Conservation (phyloP, 768 basidiomycete species). For the Psilocybe cyanescens region DNA sequence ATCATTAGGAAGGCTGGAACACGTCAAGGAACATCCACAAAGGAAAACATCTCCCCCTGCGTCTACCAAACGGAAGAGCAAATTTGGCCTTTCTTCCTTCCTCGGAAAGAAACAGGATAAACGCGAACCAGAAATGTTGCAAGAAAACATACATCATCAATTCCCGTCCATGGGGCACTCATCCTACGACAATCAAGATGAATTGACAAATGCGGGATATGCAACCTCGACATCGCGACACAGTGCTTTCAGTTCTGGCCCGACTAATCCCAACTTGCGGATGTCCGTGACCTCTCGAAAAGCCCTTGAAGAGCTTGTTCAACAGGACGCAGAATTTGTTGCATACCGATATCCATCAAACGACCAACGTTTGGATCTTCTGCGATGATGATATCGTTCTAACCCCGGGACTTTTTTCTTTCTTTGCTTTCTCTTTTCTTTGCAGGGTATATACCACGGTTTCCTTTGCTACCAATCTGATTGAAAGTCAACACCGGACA, state of each 20-base stretch:
- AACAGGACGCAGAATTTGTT: conserved; percentile 84
- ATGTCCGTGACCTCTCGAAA: conserved; percentile 71
- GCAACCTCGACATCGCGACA: conserved; percentile 54
- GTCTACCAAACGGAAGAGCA: conserved; percentile 68
- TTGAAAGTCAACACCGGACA: conserved; percentile 19
- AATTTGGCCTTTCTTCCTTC: conserved; percentile 68
- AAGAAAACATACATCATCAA: conserved; percentile 43
- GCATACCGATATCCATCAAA: conserved; percentile 87
- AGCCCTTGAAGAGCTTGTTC: conserved; percentile 77
- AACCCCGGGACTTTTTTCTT: conserved; percentile 5
- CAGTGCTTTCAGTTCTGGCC: conserved; percentile 46
- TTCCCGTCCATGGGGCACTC: conserved; percentile 53
- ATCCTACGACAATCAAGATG: conserved; percentile 54
- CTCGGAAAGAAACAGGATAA: conserved; percentile 57
- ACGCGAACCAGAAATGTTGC: conserved; percentile 34
- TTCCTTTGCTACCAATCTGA: conserved; percentile 22
- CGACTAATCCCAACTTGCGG: conserved; percentile 42
- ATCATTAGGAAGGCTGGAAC: conserved; percentile 53
- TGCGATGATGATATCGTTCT: conserved; percentile 35
- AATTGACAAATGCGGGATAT: conserved; percentile 46
- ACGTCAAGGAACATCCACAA: conserved; percentile 32
- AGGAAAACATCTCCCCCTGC: conserved; percentile 34
- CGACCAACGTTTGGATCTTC: conserved; percentile 67
- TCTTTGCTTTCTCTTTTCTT: conserved; percentile 15
- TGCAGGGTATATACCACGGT: conserved; percentile 13